phyloP scores from a whole-genome alignment of 1,284 basidiomycete genomes.

The Leccinum pachyderme region DNA sequence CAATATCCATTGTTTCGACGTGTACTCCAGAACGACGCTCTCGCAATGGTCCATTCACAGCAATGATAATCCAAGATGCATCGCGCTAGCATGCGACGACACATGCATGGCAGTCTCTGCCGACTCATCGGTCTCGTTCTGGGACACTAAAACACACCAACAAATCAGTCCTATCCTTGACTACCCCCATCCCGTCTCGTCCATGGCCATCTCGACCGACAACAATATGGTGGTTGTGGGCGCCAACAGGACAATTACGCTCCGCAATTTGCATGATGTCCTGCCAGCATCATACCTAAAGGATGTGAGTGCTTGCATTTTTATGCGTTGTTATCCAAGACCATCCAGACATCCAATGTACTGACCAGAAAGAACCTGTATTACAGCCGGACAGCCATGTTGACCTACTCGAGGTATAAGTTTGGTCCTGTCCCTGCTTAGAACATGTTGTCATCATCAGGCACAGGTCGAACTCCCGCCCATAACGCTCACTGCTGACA shows the following conservation, averaged over 20 bases:
- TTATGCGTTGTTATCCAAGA: neutral
- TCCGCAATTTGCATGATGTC: neutral
- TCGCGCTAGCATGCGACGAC: too few relatives aligned
- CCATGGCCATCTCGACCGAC: neutral
- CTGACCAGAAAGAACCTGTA: too few relatives aligned
- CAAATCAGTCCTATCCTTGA: neutral
- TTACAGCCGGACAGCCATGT: neutral
- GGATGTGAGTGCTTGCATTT: neutral
- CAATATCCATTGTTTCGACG: neutral
- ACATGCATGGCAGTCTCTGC: too few relatives aligned
- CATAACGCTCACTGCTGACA: neutral
- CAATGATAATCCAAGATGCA: too few relatives aligned
- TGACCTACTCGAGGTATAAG: neutral
- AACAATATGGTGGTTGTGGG: neutral
- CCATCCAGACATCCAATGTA: neutral
- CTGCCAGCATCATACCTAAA: neutral
- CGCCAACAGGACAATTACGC: neutral
- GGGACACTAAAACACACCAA: too few relatives aligned
- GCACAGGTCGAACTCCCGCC: neutral
- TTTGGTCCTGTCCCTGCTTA: neutral
- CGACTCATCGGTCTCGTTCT: too few relatives aligned
- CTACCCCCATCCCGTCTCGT: neutral
- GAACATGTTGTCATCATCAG: neutral
- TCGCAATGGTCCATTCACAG: neutral
- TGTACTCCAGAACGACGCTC: neutral